Percentiles rank a stretch among this genome's conserved stretches.
Conservation (phyloP, 305 asterid species). For the Rubia peregrina region DNA sequence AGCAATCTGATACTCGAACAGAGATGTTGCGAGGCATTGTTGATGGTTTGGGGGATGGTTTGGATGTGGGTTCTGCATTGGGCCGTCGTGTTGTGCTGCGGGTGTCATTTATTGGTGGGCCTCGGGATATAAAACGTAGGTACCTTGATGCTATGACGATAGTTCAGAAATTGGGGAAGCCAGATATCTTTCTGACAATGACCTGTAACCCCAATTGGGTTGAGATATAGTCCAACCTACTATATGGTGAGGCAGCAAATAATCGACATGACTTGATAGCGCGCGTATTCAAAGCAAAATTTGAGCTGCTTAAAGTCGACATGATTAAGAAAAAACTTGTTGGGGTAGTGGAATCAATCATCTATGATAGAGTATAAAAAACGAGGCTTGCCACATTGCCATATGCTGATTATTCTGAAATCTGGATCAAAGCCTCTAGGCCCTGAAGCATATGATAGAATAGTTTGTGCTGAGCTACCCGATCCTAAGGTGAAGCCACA, state of each 20-base stretch:
- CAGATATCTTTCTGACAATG: neutral
- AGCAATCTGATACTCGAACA: neutral
- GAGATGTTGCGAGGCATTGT: constrained; percentile 1
- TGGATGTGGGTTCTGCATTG: neutral
- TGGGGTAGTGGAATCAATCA: neutral
- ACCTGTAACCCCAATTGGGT: neutral
- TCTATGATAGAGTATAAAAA: neutral
- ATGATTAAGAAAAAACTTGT: neutral
- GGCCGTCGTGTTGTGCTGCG: neutral
- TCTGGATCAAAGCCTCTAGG: neutral
- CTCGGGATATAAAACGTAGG: neutral
- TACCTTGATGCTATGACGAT: neutral
- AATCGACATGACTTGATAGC: neutral
- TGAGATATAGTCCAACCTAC: neutral
- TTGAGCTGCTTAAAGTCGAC: neutral
- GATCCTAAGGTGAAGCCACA: neutral
- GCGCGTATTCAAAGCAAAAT: neutral
- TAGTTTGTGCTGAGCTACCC: neutral
- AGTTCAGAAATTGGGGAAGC: neutral
- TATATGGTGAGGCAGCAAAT: neutral
- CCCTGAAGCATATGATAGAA: neutral
- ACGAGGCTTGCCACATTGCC: constrained; percentile 3
- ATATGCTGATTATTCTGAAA: neutral
- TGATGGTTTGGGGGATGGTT: neutral
- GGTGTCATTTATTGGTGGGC: neutral